A percentile compares a stretch with the other conserved stretches of the same genome.
Evolutionary conservation across 129 eudicot species (phyloP).

Genomic region (Flaveria sonorensis): DNA sequence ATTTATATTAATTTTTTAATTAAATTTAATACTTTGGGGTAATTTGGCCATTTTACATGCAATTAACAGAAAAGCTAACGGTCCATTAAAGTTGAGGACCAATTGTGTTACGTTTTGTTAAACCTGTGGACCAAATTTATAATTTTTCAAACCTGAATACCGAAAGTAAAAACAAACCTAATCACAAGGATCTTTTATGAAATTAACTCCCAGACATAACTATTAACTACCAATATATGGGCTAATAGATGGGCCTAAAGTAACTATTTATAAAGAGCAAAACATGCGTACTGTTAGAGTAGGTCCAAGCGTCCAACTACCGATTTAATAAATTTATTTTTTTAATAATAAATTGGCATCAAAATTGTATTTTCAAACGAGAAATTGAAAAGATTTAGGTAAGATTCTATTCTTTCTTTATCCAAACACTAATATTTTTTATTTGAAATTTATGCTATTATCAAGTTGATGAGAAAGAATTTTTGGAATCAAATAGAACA

Average conservation of each 20-base stretch:
- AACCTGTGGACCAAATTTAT: no score
- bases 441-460: slow-evolving; percentile 30
- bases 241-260: not conserved
- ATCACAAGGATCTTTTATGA: no score
- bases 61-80: no score
- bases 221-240: not conserved
- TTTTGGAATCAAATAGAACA: slow-evolving; percentile 33
- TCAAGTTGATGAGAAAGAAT: slow-evolving; percentile 42
- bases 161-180: no score
- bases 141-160: no score
- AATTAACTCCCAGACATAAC: no score
- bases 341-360: not conserved
- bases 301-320: slow-evolving; percentile 4
- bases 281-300: not conserved
- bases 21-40: no score
- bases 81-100: no score
- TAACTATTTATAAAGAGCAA: not conserved
- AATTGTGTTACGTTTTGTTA: no score
- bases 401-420: slow-evolving; percentile 43
- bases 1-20: no score
- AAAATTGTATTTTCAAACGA: not conserved
- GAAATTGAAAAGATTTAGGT: slow-evolving; percentile 30
- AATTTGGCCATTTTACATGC: no score
- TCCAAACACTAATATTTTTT: slow-evolving; percentile 38
- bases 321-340: not conserved